phyloP scores from a whole-genome alignment of 768 basidiomycete genomes.

The Russula brevipes region DNA sequence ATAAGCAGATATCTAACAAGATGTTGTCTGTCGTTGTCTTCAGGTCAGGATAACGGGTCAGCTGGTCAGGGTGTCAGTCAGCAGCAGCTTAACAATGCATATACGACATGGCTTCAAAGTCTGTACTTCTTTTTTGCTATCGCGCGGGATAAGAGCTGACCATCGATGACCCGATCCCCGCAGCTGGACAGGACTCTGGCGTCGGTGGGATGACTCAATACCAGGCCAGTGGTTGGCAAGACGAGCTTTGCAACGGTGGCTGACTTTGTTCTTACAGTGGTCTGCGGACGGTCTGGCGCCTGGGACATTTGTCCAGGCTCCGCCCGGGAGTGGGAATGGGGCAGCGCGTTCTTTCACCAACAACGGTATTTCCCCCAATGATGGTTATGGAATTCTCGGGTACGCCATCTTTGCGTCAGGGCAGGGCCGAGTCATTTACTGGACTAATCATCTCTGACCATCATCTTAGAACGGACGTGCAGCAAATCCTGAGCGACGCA shows the following conservation, averaged over 20 bases:
- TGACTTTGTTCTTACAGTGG: constrained; percentile 12
- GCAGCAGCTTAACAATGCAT: constrained; percentile 11
- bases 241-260: neutral
- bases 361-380: neutral
- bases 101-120: constrained; percentile 14
- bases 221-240: constrained; percentile 10
- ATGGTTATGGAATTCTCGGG: constrained; percentile 23
- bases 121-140: neutral
- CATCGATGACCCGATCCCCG: neutral
- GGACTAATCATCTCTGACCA: neutral
- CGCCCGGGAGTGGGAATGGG: neutral
- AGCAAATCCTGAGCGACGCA: constrained; percentile 8
- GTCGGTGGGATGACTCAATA: constrained; percentile 15
- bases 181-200: constrained; percentile 10
- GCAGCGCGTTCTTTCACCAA: constrained; percentile 14
- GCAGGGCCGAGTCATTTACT: neutral
- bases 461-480: neutral
- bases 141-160: neutral
- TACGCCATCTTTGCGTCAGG: neutral
- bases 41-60: constrained; percentile 12
- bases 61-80: constrained; percentile 10
- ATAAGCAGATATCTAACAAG: neutral
- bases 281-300: constrained; percentile 8
- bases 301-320: constrained; percentile 19
- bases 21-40: neutral